Conservation (phyloP, 352 stramenopile genomes). For the Globisporangium uncinulatum region DNA sequence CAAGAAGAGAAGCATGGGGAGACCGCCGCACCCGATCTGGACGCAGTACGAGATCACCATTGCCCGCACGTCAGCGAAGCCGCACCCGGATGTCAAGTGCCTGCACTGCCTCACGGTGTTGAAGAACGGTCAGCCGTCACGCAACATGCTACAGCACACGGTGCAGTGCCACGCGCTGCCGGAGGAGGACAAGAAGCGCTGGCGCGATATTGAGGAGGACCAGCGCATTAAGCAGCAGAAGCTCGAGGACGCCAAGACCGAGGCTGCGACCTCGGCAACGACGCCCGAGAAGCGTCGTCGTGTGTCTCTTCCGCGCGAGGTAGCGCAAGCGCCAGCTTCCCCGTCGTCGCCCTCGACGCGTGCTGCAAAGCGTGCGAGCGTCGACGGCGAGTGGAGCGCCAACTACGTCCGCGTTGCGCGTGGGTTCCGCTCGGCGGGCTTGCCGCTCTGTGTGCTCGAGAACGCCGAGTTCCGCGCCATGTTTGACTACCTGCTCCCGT, state of each 20-base stretch:
- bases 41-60: background rate
- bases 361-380: background rate
- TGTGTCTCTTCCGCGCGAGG: background rate
- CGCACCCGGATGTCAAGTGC: background rate
- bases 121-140: background rate
- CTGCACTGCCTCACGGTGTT: background rate
- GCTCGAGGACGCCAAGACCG: background rate
- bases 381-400: background rate
- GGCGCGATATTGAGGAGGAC: background rate
- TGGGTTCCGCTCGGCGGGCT: background rate
- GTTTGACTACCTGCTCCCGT: background rate
- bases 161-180: background rate
- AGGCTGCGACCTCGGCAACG: background rate
- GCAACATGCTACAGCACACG: slow-evolving; percentile 1
- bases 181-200: slow-evolving; percentile 1
- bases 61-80: background rate
- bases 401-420: background rate
- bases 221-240: background rate
- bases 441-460: background rate
- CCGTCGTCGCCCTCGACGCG: background rate
- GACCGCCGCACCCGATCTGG: background rate
- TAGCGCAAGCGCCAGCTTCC: background rate
- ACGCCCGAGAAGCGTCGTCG: background rate
- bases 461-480: slow-evolving; percentile 1
- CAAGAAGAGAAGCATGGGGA: background rate